A percentile compares a stretch with the other conserved stretches of the same genome.
phyloP scores from a whole-genome alignment of 2,329 filamentous ascomycete species.

The Leptographium wingfieldii region DNA sequence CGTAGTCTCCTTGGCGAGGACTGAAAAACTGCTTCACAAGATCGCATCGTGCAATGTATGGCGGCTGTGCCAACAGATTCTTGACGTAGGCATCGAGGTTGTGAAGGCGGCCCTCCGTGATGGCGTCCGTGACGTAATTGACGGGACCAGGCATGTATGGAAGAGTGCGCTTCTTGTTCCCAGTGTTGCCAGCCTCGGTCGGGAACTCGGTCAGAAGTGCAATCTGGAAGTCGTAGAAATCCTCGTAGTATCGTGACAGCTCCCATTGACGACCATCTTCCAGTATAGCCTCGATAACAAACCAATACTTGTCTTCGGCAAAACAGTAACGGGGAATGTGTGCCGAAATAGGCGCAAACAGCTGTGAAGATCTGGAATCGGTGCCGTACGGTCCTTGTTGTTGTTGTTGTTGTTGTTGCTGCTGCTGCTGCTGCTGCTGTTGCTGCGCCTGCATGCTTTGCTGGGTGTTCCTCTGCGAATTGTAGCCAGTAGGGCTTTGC shows the following conservation, averaged over 20 bases:
- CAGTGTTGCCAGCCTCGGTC: slow-evolving; percentile 79
- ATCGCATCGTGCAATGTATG: slow-evolving; percentile 72
- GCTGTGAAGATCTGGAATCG: slow-evolving; percentile 36
- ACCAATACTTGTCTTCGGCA: slow-evolving; percentile 97
- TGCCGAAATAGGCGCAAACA: slow-evolving; percentile 68
- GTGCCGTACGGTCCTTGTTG: slow-evolving; percentile 8
- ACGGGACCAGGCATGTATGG: slow-evolving; percentile 98
- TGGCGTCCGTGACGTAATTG: slow-evolving; percentile 94
- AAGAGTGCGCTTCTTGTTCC: slow-evolving; percentile 64
- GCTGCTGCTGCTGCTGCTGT: slow-evolving; percentile 6
- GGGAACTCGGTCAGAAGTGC: slow-evolving; percentile 86
- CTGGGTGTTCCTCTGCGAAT: slow-evolving; percentile 16
- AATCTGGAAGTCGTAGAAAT: slow-evolving; percentile 98
- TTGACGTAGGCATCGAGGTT: slow-evolving; percentile 95
- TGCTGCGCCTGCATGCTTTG: slow-evolving; percentile 20
- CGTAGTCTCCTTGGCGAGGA: slow-evolving; percentile 81
- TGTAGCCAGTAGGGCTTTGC: slow-evolving; percentile 23
- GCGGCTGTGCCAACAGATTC: slow-evolving; percentile 69
- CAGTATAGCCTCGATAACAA: slow-evolving; percentile 82
- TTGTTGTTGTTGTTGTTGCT: too few relatives aligned
- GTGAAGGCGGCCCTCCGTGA: slow-evolving; percentile 83
- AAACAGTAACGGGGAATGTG: slow-evolving; percentile 89
- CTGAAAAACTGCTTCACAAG: slow-evolving; percentile 86
- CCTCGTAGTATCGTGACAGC: slow-evolving; percentile 87
- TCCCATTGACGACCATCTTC: slow-evolving; percentile 91